A percentile compares a stretch with the other conserved stretches of the same genome.
Evolutionary conservation across 192 early-diverging fungal genomes (phyloP).

Genomic region (Rhizophagus clarus): DNA sequence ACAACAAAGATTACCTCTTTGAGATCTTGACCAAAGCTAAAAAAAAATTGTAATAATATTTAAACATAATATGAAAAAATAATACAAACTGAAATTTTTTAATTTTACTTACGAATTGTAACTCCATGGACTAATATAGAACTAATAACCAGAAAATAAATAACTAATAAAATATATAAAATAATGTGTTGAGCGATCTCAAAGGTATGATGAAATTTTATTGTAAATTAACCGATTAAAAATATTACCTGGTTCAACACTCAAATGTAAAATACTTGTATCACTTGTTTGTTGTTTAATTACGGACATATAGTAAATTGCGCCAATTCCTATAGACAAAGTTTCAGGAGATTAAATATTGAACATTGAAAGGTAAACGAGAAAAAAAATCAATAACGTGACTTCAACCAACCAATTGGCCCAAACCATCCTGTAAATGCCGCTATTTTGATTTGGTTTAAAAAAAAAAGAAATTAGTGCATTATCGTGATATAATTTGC

Average conservation of each 20-base stretch:
- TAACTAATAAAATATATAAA: conserved; percentile 38
- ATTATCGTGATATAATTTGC: background rate
- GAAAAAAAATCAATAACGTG: no score
- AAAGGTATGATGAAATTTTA: no score
- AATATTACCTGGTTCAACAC: conserved; percentile 9
- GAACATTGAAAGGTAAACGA: no score
- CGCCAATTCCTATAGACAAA: conserved; percentile 45
- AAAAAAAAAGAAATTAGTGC: no score
- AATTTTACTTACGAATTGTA: conserved; percentile 29
- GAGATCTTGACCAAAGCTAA: background rate
- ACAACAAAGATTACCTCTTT: background rate
- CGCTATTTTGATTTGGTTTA: conserved; percentile 35
- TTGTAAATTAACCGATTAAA: background rate
- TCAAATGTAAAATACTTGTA: background rate
- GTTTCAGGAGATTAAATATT: no score
- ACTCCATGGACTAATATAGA: conserved; percentile 56
- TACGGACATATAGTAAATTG: background rate
- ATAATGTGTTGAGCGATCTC: background rate
- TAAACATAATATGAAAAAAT: background rate
- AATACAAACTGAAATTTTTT: background rate
- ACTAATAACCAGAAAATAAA: conserved; percentile 38
- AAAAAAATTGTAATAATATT: background rate
- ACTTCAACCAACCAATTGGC: conserved; percentile 61
- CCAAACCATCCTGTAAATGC: conserved; percentile 92
- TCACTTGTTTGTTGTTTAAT: background rate